Evolutionary conservation across 1,139 yeast species (phyloP), one percentile per base, ranked within the genome.

Genomic region (Pichia sp.): DNA sequence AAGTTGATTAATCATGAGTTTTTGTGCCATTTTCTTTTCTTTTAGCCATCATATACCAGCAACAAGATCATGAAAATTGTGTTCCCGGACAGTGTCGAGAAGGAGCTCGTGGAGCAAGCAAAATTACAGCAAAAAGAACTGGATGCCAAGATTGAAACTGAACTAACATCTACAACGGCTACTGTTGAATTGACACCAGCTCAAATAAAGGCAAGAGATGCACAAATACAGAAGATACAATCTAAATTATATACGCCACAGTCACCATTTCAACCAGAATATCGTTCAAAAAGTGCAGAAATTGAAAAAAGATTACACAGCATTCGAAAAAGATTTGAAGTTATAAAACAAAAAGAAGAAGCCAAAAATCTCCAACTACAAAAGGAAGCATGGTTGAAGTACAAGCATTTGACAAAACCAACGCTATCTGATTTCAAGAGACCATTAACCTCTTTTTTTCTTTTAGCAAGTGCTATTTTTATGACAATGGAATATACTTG

Each of bases 381-480:
- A 15, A 48, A 49, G 29, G 54, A 59, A 42, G 53, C 53, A 3
- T 50, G 53, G 53, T 26, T 50, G 13, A 47, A 32, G 42, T 58
- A 58, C 39, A 45, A 51, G 16, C 51, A 56, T 45, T 36, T 53
- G 8, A 32, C 46, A 7, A 56, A 56, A 40, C 63, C 65, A 4
- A 52, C 52, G 9, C 11, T 63, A 9, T 22, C 52, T 3, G 65
- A 63, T 43, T 62, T 59, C 40, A 59, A 56, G 39, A 51, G 65
- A 42, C 65, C 66, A 1, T 43, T 62, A 16, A 53, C 64, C 3
- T 45, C 61, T 2, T 56, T 58, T 35, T 54, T 63, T 23, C 45
- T 63, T 13, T 46, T 61, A 15, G 65, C 62, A 3, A 56, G 62
- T 26, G 56, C 59, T 3, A 51, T 57, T 6, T 63, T 61, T 45